These are phyloP conservation scores for Spinacia oleracea DNA, from an alignment of 179 eudicot species.

Conservation along the genomic window DNA sequence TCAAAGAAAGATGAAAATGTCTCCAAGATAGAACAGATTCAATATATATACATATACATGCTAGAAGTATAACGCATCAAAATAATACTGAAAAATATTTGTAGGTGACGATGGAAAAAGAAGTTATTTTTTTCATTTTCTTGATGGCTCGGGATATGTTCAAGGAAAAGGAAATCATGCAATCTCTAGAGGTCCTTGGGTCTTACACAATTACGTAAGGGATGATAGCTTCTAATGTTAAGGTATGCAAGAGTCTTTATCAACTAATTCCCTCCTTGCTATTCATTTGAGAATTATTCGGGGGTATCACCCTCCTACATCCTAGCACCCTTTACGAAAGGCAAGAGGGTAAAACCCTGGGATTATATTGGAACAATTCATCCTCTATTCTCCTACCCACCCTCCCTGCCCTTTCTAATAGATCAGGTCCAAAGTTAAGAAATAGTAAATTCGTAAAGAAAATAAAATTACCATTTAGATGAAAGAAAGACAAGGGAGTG, in stretches of 20 bases:
- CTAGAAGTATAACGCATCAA: background rate
- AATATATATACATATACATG: background rate
- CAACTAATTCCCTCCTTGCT: background rate
- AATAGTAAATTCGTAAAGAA: background rate
- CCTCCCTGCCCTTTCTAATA: background rate
- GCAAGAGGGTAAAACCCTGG: no score
- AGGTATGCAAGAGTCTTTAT: background rate
- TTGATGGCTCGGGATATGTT: background rate
- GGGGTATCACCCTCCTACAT: background rate
- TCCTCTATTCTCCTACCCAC: background rate
- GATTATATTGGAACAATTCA: background rate
- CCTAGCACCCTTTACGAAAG: background rate
- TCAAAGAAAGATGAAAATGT: background rate
- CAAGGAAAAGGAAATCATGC: background rate
- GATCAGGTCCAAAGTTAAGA: background rate
- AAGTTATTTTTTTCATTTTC: background rate
- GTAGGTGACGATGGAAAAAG: background rate
- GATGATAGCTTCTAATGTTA: background rate
- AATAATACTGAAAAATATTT: background rate
- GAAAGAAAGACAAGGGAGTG: conserved; percentile 9
- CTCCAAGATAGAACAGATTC: background rate
- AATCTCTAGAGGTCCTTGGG: background rate
- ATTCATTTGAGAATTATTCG: background rate
- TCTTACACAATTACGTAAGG: background rate
- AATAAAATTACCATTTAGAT: background rate